Base-by-base conservation (phyloP, 495 filamentous ascomycete species). In the Lentithecium fluviatile region DNA sequence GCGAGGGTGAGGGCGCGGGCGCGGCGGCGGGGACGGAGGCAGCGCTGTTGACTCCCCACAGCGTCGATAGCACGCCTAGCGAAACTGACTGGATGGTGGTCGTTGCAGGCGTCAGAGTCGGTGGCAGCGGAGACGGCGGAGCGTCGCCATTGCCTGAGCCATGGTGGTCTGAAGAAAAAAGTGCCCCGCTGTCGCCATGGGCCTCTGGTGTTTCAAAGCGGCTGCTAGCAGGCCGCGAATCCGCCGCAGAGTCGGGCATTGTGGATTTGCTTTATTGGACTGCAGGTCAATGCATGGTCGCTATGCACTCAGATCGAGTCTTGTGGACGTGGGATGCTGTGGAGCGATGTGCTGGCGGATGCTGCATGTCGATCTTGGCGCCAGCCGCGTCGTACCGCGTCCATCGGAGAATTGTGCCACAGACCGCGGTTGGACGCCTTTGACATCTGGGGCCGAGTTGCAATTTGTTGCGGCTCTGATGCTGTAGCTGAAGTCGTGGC, bases 231-330 rank as follows among this genome's bases (percentile, higher is more conserved):
- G 60, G 11, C 10, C 32, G 6, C 46, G 61, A 53, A 47, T 46
- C 32, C 54, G 54, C 36, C 47, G 55, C 54, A 54, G 51, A 42
- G 48, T 63, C 34, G 53, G 40, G 59, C 64, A 67, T 67, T 63
- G 64, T 67, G 58, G 48, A 37, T 45, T 55, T 45, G 53, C 34
- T 45, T 50, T 64, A 64, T 64, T 62, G 52, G 59, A 50, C 52
- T 67, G 64, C 59, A 60, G 51, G 50, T 62, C 60, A 60, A 60
- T 67, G 64, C 64, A 63, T 63, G 58, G 58, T 45, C 49, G 64
- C 47, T 56, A 45, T 59, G 55, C 54, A 56, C 17, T 54, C 51
- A 51, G 57, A 45, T 62, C 29, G 45, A 51, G 38, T 58, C 53
- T n/a, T 45, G 57, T 52, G 64, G 58, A 54, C 55, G 64, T 55